Conservation (phyloP, 441 rosid genomes). For the Erysimum pusillum region DNA sequence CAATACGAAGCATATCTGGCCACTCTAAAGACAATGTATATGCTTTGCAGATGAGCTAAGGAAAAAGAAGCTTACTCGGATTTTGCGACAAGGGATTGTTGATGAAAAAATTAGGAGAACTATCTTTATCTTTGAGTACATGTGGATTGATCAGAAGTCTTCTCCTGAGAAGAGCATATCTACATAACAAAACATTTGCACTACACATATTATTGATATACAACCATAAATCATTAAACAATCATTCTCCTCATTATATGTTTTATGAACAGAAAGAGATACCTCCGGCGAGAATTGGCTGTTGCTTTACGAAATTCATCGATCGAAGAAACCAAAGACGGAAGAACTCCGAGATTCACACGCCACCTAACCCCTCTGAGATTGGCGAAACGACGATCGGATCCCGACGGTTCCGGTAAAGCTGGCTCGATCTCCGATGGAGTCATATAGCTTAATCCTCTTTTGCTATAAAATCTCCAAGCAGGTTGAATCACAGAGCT, state of each 20-base stretch:
- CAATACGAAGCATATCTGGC: neutral
- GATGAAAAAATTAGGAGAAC: constrained; percentile 60
- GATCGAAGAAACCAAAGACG: constrained; percentile 56
- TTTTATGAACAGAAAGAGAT: neutral
- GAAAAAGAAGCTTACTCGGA: constrained; percentile 60
- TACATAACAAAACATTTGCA: constrained; percentile 34
- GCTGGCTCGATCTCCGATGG: constrained; percentile 45
- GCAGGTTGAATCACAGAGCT: constrained; percentile 7
- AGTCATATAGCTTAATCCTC: constrained; percentile 25
- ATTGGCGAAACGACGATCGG: constrained; percentile 51
- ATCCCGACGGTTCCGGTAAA: constrained; percentile 24
- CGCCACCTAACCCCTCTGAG: constrained; percentile 87
- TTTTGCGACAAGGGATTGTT: constrained; percentile 88
- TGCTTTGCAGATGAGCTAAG: neutral
- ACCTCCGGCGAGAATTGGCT: constrained; percentile 84
- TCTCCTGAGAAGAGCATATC: constrained; percentile 81
- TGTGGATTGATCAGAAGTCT: constrained; percentile 73
- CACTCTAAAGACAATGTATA: neutral
- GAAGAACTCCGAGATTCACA: constrained; percentile 78
- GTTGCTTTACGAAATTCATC: constrained; percentile 76
- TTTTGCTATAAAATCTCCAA: neutral
- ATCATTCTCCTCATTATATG: neutral
- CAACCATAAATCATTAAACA: neutral
- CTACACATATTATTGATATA: neutral
- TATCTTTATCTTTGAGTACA: constrained; percentile 54